Percentiles rank a stretch among this genome's conserved stretches.
Conservation (phyloP, 2,329 filamentous ascomycete genomes). For the Diplodia mutila region DNA sequence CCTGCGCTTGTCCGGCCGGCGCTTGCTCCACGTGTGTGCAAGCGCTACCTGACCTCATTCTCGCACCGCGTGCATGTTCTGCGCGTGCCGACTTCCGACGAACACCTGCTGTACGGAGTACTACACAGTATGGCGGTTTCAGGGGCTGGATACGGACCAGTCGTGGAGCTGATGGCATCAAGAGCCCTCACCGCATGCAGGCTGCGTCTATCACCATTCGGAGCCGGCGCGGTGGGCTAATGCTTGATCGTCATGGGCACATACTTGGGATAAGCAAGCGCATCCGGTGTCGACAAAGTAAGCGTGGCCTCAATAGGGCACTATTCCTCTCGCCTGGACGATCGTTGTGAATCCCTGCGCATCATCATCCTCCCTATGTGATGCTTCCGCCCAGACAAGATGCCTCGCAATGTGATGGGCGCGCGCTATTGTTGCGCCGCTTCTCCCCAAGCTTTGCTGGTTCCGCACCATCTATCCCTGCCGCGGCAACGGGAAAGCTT, state of each 20-base stretch:
- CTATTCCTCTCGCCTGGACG: neutral
- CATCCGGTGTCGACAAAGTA: neutral
- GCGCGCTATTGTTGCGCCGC: neutral
- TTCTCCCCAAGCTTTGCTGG: conserved; percentile 5
- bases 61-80: neutral
- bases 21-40: neutral
- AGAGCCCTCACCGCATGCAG: conserved; percentile 10
- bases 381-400: neutral
- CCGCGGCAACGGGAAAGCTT: neutral
- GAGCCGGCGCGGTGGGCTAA: neutral
- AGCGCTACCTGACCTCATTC: neutral
- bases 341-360: neutral
- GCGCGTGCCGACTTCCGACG: conserved; percentile 7
- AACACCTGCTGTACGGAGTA: neutral
- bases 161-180: conserved; percentile 9
- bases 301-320: neutral
- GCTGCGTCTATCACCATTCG: conserved; percentile 3
- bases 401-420: neutral
- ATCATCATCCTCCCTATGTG: neutral
- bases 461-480: neutral
- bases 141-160: neutral
- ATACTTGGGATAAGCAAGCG: neutral
- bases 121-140: neutral
- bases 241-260: neutral
- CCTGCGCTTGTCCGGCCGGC: neutral